Base-by-base conservation (phyloP, 805 yeast species). In the Ogataea nitratoaversa region DNA sequence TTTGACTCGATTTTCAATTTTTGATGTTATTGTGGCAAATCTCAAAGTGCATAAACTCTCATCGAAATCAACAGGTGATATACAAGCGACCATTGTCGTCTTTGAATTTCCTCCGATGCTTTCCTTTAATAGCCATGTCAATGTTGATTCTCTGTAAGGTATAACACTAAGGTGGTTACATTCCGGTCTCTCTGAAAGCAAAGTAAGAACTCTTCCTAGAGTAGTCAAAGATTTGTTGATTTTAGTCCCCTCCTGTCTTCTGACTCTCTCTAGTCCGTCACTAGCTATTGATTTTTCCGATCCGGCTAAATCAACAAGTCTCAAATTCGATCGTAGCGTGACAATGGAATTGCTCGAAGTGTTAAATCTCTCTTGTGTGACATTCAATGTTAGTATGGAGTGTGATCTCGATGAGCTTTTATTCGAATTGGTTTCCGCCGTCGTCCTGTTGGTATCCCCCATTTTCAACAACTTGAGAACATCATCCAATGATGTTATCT, bases 31-130 rank as follows among this genome's bases (percentile, higher is more conserved):
- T 17, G 78, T 82, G 1, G 95, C 95, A 57, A 86, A 86, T 45
- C 89, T 67, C 42, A 86, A 63, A 0, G 95, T 86, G 30, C 85
- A 82, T 49, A 79, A 58, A 0, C 88, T 79, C 52, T 86, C 95
- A 17, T 84, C 90, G 57, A 77, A 82, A 52, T 84, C 91, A 14
- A 78, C 66, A 0, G 93, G 91, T 0, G 93, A 82, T 0, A 86
- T 67, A 59, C 95, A 85, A 17, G 90, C 90, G n/a, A 86, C 70
- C 93, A 86, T 84, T n/a, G 82, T 79, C 1, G 91, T 87, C 52
- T 82, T 83, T 19, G 89, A 80, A 56, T 86, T 86, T 1, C 95
- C 95, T 1, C 90, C 86, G 30, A 86, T 66, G 43, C 78, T 79
- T 49, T 84, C 91, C 53, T 80, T 81, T 46, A 86, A 65, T 2